Conservation (phyloP, 1,284 basidiomycete species). For the Ganoderma boninense region DNA sequence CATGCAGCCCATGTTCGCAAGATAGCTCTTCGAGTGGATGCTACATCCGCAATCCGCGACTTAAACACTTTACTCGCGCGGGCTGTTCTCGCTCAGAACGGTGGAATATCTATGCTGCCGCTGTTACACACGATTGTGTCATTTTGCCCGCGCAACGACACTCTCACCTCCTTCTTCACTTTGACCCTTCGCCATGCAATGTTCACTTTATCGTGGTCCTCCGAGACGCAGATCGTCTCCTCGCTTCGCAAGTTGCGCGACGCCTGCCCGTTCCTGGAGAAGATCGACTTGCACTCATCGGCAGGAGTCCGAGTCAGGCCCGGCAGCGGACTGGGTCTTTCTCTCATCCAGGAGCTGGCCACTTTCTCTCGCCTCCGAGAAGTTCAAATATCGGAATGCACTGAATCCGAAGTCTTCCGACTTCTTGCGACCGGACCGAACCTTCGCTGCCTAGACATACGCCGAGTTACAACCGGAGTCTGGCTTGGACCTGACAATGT, state of each 20-base stretch:
- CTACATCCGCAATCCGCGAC: background rate
- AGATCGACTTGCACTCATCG: background rate
- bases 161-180: background rate
- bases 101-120: background rate
- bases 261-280: background rate
- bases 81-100: background rate
- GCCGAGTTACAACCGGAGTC: background rate
- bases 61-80: background rate
- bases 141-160: background rate
- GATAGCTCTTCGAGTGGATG: background rate
- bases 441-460: background rate
- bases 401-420: background rate
- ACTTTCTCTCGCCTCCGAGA: background rate
- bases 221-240: background rate
- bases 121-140: background rate
- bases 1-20: background rate
- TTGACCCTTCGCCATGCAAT: background rate
- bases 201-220: background rate
- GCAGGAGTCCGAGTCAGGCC: background rate
- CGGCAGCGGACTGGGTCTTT: background rate
- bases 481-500: background rate
- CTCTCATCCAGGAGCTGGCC: conserved; percentile 1
- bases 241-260: background rate
- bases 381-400: background rate
- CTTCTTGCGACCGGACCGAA: background rate